Percentiles rank a stretch among this genome's conserved stretches.
Evolutionary conservation across 208 protist species (phyloP).

Genomic region (Leptomonas seymouri): DNA sequence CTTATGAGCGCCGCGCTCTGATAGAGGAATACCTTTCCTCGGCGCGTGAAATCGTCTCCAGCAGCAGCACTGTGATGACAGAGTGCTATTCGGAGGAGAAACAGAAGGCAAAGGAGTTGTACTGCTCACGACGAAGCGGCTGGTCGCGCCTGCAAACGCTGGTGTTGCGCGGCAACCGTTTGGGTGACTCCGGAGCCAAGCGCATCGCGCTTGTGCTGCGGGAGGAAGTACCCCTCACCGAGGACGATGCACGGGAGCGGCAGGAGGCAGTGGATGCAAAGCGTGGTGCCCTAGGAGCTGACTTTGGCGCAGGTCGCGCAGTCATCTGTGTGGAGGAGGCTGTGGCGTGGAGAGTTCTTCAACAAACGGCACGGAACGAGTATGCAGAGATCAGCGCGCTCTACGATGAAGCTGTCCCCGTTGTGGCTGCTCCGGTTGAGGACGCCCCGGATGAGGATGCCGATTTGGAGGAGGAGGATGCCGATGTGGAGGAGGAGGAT

Average conservation of each 20-base stretch:
- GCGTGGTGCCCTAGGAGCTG: conserved; percentile 31
- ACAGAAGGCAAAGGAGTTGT: conserved; percentile 47
- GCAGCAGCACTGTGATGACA: conserved; percentile 6
- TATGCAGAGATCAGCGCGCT: background rate
- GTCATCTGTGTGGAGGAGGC: conserved; percentile 33
- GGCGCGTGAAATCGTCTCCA: conserved; percentile 1
- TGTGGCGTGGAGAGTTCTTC: conserved; percentile 31
- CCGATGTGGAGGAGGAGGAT: conserved; percentile 40
- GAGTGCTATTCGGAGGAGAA: conserved; percentile 36
- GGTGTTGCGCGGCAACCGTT: conserved; percentile 65
- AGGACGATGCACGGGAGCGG: conserved; percentile 66
- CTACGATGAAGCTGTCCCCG: background rate
- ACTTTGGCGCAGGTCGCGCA: conserved; percentile 24
- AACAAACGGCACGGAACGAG: conserved; percentile 14
- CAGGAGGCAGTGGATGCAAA: conserved; percentile 34
- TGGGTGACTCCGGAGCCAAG: conserved; percentile 61
- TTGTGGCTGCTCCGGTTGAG: background rate
- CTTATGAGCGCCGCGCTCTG: background rate
- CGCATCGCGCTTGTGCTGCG: conserved; percentile 49
- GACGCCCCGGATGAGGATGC: no score
- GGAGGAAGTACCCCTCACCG: conserved; percentile 57
- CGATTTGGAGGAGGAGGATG: conserved; percentile 8
- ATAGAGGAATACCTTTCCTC: conserved; percentile 6
- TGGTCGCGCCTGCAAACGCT: conserved; percentile 78
- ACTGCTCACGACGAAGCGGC: conserved; percentile 70